phyloP scores from a whole-genome alignment of 2,329 filamentous ascomycete genomes.

The Fusarium sulawesiense region DNA sequence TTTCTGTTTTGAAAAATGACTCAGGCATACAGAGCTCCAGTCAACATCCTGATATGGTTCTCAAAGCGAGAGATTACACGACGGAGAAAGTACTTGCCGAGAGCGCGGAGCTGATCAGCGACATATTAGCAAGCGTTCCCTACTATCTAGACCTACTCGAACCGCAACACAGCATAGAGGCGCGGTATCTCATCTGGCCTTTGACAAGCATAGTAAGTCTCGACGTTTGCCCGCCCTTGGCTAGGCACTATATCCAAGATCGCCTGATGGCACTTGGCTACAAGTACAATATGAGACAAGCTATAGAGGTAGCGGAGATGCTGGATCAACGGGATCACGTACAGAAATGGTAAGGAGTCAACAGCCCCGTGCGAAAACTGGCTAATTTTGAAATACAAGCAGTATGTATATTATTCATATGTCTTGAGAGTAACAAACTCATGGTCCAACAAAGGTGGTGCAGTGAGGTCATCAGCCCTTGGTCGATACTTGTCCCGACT shows the following conservation, averaged over 20 bases:
- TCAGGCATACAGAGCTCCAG: rapidly evolving
- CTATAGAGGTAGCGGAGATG: background rate
- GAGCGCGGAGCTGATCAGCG: background rate
- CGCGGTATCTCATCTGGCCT: background rate
- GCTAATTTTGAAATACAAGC: background rate
- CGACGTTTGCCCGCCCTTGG: background rate
- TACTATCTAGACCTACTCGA: slow-evolving; percentile 2
- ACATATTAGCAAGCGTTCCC: background rate
- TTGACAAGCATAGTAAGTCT: background rate
- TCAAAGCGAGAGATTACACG: background rate
- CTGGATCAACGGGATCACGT: background rate
- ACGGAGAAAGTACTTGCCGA: background rate
- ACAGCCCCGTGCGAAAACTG: no score
- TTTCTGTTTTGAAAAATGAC: background rate
- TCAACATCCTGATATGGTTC: background rate
- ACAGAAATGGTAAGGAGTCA: background rate
- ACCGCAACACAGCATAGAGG: background rate
- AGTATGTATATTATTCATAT: slow-evolving; percentile 2
- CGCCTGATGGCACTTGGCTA: background rate
- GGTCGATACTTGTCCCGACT: no score
- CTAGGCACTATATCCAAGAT: background rate
- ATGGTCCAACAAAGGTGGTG: background rate
- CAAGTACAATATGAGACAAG: background rate
- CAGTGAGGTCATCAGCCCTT: rapidly evolving
- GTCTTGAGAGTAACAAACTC: background rate